phyloP scores from a whole-genome alignment of 208 protist species.

The Leishmania arabica region DNA sequence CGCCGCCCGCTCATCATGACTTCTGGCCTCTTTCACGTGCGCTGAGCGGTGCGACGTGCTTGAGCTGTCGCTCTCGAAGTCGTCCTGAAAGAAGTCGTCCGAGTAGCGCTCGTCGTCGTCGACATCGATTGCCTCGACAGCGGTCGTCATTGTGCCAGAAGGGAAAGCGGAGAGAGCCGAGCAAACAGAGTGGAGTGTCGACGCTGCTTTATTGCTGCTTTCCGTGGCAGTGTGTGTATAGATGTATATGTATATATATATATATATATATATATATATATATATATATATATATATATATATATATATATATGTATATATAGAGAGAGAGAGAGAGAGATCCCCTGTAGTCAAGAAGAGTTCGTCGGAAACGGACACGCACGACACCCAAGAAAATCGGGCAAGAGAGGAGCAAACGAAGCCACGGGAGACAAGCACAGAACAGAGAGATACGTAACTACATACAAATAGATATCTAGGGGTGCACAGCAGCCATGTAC shows the following conservation, averaged over 20 bases:
- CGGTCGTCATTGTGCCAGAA: conserved; percentile 8
- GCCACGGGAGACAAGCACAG: background rate
- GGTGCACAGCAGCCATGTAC: background rate
- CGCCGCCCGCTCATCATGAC: background rate
- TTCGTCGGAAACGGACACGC: background rate
- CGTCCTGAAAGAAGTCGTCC: conserved; percentile 44
- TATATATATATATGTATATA: background rate
- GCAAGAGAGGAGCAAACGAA: background rate
- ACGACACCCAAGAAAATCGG: background rate
- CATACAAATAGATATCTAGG: background rate
- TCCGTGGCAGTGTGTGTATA: background rate
- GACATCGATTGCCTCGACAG: conserved; percentile 5
- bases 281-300: background rate
- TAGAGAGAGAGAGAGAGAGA: too few species aligned
- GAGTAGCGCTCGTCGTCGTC: conserved; percentile 28
- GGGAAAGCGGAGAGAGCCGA: background rate
- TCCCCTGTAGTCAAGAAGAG: too few species aligned
- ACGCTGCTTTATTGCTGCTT: background rate
- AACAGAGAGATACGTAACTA: background rate
- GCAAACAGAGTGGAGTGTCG: background rate
- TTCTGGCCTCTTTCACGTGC: background rate
- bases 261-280: background rate
- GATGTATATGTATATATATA: background rate
- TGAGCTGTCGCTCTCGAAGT: conserved; percentile 38
- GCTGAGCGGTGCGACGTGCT: background rate